phyloP scores from a whole-genome alignment of 805 yeast genomes.

The Phaffomyces antillensis region DNA sequence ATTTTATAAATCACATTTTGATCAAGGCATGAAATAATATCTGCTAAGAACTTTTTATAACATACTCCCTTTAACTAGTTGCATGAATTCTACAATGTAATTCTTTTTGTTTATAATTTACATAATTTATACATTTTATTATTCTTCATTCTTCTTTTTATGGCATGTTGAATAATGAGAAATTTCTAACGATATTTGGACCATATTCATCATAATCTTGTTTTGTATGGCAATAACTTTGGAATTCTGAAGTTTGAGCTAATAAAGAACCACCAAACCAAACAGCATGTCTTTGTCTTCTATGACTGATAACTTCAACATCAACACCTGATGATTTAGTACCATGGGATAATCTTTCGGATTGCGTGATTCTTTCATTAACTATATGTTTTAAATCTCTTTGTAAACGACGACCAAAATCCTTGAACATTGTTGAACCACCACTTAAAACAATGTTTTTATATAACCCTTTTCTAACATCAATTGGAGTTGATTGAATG shows the following conservation, averaged over 20 bases:
- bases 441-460: slow-evolving; percentile 94
- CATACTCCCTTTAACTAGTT: too few relatives aligned
- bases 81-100: background rate
- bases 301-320: slow-evolving; percentile 94
- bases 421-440: slow-evolving; percentile 98
- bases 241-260: slow-evolving; percentile 96
- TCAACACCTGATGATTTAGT: slow-evolving; percentile 87
- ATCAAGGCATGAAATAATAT: too few relatives aligned
- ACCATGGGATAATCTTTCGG: slow-evolving; percentile 50
- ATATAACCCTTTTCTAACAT: slow-evolving; percentile 94
- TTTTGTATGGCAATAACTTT: slow-evolving; percentile 93
- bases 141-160: slow-evolving; percentile 17
- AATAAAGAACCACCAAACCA: slow-evolving; percentile 98
- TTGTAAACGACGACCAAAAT: slow-evolving; percentile 95
- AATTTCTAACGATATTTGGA: slow-evolving; percentile 95
- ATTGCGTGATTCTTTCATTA: slow-evolving; percentile 75
- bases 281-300: slow-evolving; percentile 96
- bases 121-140: background rate
- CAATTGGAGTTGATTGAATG: slow-evolving; percentile 92
- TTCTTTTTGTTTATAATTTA: background rate
- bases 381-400: slow-evolving; percentile 86
- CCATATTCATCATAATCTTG: slow-evolving; percentile 97
- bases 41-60: too few relatives aligned
- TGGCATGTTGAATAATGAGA: slow-evolving; percentile 89
- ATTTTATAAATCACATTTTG: background rate